Evolutionary conservation across 306 rosid species (phyloP).

Genomic region (Castanospermum australe): DNA sequence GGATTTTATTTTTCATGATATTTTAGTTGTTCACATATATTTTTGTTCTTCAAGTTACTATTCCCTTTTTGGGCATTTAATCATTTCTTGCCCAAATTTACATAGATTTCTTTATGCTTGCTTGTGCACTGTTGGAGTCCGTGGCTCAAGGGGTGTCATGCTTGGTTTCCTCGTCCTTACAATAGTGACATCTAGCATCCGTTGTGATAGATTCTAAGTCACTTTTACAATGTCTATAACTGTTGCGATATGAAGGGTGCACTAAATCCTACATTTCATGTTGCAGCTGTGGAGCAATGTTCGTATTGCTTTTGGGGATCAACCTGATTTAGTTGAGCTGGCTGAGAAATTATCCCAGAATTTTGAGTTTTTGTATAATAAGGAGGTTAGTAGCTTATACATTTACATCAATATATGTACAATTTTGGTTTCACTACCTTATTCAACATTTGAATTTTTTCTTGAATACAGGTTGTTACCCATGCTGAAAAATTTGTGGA

Average conservation of each 20-base stretch:
- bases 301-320: constrained; percentile 82
- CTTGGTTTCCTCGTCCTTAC: constrained; percentile 21
- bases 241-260: not conserved
- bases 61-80: not conserved
- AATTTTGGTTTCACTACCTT: constrained; percentile 12
- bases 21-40: not conserved
- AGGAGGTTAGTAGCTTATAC: constrained; percentile 58
- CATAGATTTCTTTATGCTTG: not conserved
- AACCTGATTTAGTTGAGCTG: constrained; percentile 83
- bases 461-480: constrained; percentile 64
- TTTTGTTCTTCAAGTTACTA: not conserved
- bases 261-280: constrained; percentile 25
- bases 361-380: constrained; percentile 68
- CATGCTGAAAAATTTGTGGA: constrained; percentile 57
- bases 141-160: not conserved
- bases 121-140: not conserved
- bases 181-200: not conserved
- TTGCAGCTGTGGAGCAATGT: constrained; percentile 93
- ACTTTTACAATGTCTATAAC: not conserved
- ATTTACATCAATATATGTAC: not conserved
- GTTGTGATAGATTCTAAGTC: not conserved
- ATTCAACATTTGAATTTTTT: constrained; percentile 15
- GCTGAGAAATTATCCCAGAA: constrained; percentile 75
- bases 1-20: not conserved
- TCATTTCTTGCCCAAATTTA: not conserved